These are phyloP conservation scores for Trypanosoma caninum DNA, from an alignment of 208 protist genomes.

Conservation along the genomic window DNA sequence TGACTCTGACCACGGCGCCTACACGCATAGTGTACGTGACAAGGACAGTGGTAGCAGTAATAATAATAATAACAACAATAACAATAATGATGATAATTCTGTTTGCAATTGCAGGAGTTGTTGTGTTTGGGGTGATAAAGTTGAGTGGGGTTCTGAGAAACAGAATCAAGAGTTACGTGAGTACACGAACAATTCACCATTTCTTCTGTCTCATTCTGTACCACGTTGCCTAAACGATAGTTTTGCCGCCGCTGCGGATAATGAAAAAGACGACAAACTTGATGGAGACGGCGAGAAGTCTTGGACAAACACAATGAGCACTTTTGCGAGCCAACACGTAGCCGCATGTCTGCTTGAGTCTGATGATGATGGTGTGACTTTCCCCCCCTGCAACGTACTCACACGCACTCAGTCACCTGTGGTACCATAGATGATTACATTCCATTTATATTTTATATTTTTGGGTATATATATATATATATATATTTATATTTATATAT, in stretches of 20 bases:
- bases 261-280: background rate
- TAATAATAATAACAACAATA: no score
- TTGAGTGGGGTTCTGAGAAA: background rate
- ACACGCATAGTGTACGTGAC: no score
- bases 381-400: conserved; percentile 11
- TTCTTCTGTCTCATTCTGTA: conserved; percentile 1
- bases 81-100: background rate
- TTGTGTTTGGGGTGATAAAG: background rate
- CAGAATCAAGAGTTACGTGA: background rate
- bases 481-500: background rate
- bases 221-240: conserved; percentile 32
- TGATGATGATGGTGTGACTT: conserved; percentile 2
- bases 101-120: conserved; percentile 12
- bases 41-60: no score
- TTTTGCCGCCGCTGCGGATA: conserved; percentile 30
- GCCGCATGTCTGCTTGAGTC: background rate
- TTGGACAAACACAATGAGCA: background rate
- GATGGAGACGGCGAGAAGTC: background rate
- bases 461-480: background rate
- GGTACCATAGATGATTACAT: conserved; percentile 15
- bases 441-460: conserved; percentile 1
- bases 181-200: background rate
- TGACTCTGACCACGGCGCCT: no score
- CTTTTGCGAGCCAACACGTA: background rate
- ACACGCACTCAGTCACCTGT: conserved; percentile 33